Conservation (phyloP, 2,329 filamentous ascomycete genomes). For the Claviceps maximensis region DNA sequence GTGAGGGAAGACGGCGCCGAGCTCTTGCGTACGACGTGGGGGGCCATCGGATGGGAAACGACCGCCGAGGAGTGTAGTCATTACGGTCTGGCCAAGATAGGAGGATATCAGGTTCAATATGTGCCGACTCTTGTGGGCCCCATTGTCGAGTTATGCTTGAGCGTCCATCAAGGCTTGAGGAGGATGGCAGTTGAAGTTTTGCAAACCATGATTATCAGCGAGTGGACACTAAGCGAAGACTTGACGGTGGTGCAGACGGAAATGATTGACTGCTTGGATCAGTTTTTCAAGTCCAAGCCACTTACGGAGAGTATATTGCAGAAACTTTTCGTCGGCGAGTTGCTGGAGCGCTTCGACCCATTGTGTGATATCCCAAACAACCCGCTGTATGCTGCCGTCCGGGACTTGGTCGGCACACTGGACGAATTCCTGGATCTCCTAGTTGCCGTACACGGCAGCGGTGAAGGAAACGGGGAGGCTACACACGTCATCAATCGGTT, state of each 20-base stretch:
- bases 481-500: constrained; percentile 79
- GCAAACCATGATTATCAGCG: constrained; percentile 96
- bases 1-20: constrained; percentile 85
- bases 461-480: constrained; percentile 58
- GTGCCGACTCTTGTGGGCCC: constrained; percentile 83
- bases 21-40: constrained; percentile 74
- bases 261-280: constrained; percentile 87
- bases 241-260: constrained; percentile 85
- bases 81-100: constrained; percentile 73
- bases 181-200: constrained; percentile 85
- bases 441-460: constrained; percentile 74
- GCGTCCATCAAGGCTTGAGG: constrained; percentile 82
- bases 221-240: constrained; percentile 93
- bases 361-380: constrained; percentile 56
- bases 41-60: constrained; percentile 93
- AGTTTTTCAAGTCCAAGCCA: constrained; percentile 77
- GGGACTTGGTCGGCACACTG: constrained; percentile 68
- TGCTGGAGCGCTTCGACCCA: constrained; percentile 67
- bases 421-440: constrained; percentile 86
- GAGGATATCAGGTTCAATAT: constrained; percentile 96
- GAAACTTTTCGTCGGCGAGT: constrained; percentile 80
- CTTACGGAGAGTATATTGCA: constrained; percentile 81
- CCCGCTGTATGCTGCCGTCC: constrained; percentile 60
- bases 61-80: constrained; percentile 62
- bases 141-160: constrained; percentile 87